A percentile compares a stretch with the other conserved stretches of the same genome.
phyloP scores from a whole-genome alignment of 768 basidiomycete genomes.

The Termitomyces sp. region DNA sequence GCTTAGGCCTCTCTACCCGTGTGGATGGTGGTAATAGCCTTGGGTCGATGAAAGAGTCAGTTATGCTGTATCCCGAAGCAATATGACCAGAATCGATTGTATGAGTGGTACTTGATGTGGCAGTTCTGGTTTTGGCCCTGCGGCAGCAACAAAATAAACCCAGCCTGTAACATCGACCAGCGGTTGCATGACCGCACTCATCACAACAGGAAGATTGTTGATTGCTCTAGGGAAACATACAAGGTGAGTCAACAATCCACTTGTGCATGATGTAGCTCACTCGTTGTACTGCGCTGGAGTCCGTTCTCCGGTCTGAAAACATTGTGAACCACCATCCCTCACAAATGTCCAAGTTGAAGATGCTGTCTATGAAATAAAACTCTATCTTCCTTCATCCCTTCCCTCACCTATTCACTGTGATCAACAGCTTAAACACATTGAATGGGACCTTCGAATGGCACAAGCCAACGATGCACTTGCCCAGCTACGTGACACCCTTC shows the following conservation, averaged over 20 bases:
- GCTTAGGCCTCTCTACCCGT: no score
- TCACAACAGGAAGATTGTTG: not conserved
- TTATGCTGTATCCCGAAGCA: no score
- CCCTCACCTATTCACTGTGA: not conserved
- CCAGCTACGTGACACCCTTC: constrained; percentile 10
- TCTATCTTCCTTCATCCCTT: constrained; percentile 7
- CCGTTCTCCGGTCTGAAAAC: not conserved
- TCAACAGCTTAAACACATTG: not conserved
- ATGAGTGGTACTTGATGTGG: no score
- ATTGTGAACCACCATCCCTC: not conserved
- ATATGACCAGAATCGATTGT: no score
- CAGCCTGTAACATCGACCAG: not conserved
- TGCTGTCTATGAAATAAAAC: not conserved
- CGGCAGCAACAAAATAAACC: not conserved
- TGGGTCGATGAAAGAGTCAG: no score
- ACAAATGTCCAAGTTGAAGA: not conserved
- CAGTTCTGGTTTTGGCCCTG: not conserved
- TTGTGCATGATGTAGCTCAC: no score
- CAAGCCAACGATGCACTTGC: constrained; percentile 11
- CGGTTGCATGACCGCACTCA: not conserved
- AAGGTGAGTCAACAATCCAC: no score
- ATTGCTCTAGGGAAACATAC: not conserved
- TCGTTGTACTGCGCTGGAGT: not conserved
- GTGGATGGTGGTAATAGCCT: no score
- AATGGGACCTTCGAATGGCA: constrained; percentile 13